Evolutionary conservation across 2,329 filamentous ascomycete genomes (phyloP), one percentile per base, ranked within the genome.

Genomic region (Aspergillus pseudonomiae): DNA sequence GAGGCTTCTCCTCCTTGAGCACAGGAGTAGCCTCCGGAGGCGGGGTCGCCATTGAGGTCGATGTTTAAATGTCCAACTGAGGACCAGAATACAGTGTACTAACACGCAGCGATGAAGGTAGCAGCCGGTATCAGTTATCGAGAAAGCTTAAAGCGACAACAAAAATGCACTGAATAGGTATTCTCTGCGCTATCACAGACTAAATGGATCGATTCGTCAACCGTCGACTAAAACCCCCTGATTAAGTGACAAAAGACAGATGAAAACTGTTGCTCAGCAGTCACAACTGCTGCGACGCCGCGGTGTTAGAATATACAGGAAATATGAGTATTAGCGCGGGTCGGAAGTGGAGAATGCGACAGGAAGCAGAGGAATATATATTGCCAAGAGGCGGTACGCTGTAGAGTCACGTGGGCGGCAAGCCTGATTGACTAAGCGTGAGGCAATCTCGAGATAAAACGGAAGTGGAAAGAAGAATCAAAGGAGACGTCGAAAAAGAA

Each of bases 1-100:
- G 76, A 70, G 76, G 75, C 72, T 79, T 80, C 65, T 78, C 76
- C 72, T 79, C 77, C 73, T 77, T 79, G 43, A 76, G 60, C 43
- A 73, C 62, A 62, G 75, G 68, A 69, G 75, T 63, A 63, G 71
- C 77, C 74, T 80, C 78, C 58, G 78, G 77, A 70, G 78, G 78
- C 72, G 78, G 78, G 58, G 78, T 80, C 71, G 78, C 78, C 78
- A 80, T 80, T 71, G 67, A 67, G 66, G 63, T 59, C 66, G 65
- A 61, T 63, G 57, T 61, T 66, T 65, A 63, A 41, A 60, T 63
- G 67, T 66, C 71, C 66, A 61, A 62, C 63, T 60, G 63, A 60
- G 60, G 69, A 67, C 69, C 70, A 66, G 45, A 67, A 73, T 74
- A 73, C 70, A 69, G 63, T 53, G 58, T 61, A 71, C 67, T 72